Evolutionary conservation across 176 grass and related monocot species (phyloP).

Genomic region (Elymus sibiricus): DNA sequence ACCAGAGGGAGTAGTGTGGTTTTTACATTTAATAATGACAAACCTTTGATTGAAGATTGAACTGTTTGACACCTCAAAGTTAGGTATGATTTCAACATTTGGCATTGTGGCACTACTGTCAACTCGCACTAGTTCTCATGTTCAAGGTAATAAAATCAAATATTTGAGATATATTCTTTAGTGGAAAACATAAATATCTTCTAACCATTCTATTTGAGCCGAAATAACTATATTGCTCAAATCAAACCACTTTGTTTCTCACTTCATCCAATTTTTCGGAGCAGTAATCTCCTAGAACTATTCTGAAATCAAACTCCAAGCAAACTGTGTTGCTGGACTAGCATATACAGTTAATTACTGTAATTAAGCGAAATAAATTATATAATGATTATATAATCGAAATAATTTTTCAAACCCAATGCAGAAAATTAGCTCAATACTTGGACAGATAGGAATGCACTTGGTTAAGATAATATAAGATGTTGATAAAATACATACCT

Average conservation of each 20-base stretch:
- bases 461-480: not conserved
- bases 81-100: not conserved
- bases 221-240: not conserved
- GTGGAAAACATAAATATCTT: not conserved
- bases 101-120: not conserved
- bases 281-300: not conserved
- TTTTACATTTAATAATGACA: not conserved
- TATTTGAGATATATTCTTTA: not conserved
- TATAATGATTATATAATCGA: not conserved
- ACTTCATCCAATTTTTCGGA: not conserved
- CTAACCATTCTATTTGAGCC: not conserved
- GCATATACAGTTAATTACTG: not conserved
- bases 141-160: not conserved
- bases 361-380: not conserved
- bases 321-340: not conserved
- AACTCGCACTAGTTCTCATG: not conserved
- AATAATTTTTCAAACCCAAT: not conserved
- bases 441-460: not conserved
- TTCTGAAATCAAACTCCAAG: not conserved
- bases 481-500: not conserved
- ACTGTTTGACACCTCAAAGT: not conserved
- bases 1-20: not conserved
- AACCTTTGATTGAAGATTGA: not conserved
- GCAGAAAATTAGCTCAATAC: not conserved
- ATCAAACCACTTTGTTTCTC: not conserved